Percentiles rank a stretch among this genome's conserved stretches.
Evolutionary conservation across 345 rosid genomes (phyloP).

Genomic region (Lepidium sativum): DNA sequence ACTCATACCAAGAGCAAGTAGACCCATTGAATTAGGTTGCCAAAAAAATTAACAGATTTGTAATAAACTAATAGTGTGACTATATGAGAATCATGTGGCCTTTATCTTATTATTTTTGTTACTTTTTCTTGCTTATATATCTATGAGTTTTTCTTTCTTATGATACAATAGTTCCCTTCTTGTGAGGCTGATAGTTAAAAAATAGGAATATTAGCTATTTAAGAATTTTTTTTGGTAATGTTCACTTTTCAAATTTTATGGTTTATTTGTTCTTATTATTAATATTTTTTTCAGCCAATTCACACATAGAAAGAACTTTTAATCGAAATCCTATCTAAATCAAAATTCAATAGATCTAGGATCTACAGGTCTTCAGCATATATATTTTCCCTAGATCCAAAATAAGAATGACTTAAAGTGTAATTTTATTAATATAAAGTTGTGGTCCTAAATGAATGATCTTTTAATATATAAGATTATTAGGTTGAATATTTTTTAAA

Average conservation of each 20-base stretch:
- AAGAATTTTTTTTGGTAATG: not conserved
- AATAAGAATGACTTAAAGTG: too few relatives aligned
- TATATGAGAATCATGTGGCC: not conserved
- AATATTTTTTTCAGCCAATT: too few relatives aligned
- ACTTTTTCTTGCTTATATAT: not conserved
- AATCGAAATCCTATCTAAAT: too few relatives aligned
- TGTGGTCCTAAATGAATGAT: too few relatives aligned
- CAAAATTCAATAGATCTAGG: not conserved
- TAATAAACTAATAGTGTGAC: not conserved
- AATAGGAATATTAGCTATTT: not conserved
- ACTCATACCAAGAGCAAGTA: not conserved
- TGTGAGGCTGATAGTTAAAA: not conserved
- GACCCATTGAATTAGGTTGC: conserved; percentile 15
- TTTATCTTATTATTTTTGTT: not conserved
- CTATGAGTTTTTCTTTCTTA: not conserved
- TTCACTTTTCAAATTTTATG: not conserved
- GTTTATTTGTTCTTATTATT: not conserved
- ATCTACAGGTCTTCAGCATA: not conserved
- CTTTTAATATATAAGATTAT: too few relatives aligned
- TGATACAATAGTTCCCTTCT: not conserved
- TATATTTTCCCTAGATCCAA: too few relatives aligned
- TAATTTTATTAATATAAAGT: too few relatives aligned
- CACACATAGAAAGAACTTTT: too few relatives aligned
- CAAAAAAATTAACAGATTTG: conserved; percentile 20
- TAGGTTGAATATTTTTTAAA: too few relatives aligned